Evolutionary conservation across 2,329 filamentous ascomycete species (phyloP).

Genomic region (Monascus ruber): DNA sequence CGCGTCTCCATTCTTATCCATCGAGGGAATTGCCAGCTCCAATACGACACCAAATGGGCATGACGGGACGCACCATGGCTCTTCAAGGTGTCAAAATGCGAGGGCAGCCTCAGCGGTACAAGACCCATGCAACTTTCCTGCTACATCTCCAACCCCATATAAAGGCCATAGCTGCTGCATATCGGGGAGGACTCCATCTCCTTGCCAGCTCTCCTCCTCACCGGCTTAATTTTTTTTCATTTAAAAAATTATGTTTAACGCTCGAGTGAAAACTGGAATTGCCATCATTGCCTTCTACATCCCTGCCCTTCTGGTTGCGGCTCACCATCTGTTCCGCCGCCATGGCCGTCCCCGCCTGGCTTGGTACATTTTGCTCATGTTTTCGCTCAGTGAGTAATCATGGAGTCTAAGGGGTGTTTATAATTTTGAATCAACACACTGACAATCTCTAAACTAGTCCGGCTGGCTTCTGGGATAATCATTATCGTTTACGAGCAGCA

Average conservation of each 20-base stretch:
- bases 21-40: not conserved
- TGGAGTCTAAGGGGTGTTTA: too few species aligned
- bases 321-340: conserved; percentile 6
- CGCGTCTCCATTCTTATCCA: not conserved
- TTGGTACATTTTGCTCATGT: conserved; percentile 11
- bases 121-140: not conserved
- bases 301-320: conserved; percentile 6
- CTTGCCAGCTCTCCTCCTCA: not conserved
- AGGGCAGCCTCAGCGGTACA: not conserved
- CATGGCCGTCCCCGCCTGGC: conserved; percentile 10
- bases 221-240: not conserved
- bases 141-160: not conserved
- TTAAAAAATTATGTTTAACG: conserved; percentile 6
- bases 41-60: not conserved
- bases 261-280: conserved; percentile 10
- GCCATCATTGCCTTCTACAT: conserved; percentile 12
- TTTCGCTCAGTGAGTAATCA: conserved; percentile 8
- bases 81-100: not conserved
- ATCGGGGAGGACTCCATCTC: not conserved
- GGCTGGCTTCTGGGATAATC: conserved; percentile 8
- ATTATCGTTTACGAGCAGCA: conserved; percentile 8
- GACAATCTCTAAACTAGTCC: conserved; percentile 4
- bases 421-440: not conserved
- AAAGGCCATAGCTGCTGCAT: not conserved
- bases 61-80: not conserved